phyloP scores from a whole-genome alignment of 768 basidiomycete species.

The Daedaleopsis nitida region DNA sequence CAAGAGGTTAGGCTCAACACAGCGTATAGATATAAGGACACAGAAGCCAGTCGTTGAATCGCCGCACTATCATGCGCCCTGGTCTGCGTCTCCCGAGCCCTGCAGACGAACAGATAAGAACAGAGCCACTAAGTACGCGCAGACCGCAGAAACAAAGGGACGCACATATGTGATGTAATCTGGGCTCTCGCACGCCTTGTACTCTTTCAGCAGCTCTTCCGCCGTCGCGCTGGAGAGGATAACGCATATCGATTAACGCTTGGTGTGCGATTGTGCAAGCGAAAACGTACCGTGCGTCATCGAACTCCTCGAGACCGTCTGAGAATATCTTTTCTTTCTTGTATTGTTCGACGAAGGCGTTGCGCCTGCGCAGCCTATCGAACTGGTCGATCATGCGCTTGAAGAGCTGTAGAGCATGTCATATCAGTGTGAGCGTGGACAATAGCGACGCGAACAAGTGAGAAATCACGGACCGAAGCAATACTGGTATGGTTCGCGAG shows the following conservation, averaged over 20 bases:
- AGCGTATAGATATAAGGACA: background rate
- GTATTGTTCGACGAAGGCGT: conserved; percentile 97
- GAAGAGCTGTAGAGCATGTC: conserved; percentile 65
- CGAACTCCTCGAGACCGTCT: conserved; percentile 92
- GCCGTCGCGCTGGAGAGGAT: conserved; percentile 67
- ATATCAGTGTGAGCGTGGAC: background rate
- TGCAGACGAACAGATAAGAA: background rate
- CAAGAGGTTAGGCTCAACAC: conserved; percentile 9
- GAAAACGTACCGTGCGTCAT: conserved; percentile 81
- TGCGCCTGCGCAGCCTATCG: conserved; percentile 81
- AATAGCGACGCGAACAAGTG: background rate
- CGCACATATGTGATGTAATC: conserved; percentile 90
- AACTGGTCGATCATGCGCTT: conserved; percentile 96
- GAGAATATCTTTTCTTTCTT: conserved; percentile 97
- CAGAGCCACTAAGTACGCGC: background rate
- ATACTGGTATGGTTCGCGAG: conserved; percentile 99
- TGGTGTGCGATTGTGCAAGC: background rate
- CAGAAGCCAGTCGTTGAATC: too few species aligned
- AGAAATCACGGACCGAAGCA: conserved; percentile 64
- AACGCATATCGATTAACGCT: background rate
- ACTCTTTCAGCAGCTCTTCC: conserved; percentile 88
- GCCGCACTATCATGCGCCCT: conserved; percentile 6
- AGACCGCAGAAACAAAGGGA: conserved; percentile 20
- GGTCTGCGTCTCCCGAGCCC: conserved; percentile 23
- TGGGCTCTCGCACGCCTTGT: conserved; percentile 93